phyloP scores from a whole-genome alignment of 2,329 filamentous ascomycete species.

The Trichophyton equinum region DNA sequence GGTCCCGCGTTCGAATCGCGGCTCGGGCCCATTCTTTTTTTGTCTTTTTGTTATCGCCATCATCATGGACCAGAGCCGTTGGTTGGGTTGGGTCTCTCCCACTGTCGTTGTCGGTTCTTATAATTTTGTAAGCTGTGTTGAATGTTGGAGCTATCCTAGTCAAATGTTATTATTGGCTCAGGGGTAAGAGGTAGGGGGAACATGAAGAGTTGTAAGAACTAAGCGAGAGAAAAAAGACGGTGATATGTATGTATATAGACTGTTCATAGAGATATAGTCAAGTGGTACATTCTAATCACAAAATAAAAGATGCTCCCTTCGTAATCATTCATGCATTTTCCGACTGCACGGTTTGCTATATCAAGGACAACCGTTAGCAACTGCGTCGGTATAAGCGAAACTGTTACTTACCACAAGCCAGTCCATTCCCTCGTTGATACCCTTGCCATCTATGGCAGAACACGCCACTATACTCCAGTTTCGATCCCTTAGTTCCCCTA shows the following conservation, averaged over 20 bases:
- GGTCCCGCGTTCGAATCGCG: slow-evolving; percentile 6
- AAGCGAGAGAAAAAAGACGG: not conserved
- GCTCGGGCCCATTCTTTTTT: slow-evolving; percentile 4
- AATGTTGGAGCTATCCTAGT: not conserved
- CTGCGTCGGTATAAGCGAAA: not conserved
- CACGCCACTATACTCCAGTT: slow-evolving; percentile 99
- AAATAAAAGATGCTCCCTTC: not conserved
- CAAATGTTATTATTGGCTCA: not conserved
- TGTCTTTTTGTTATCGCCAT: not conserved
- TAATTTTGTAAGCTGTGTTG: not conserved
- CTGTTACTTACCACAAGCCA: slow-evolving; percentile 68
- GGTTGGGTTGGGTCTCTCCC: not conserved
- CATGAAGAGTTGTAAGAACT: not conserved
- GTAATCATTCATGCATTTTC: slow-evolving; percentile 32
- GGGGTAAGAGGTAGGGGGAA: not conserved
- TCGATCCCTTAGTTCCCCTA: slow-evolving; percentile 84
- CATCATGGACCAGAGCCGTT: not conserved
- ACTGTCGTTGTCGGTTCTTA: not conserved
- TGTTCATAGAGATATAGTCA: not conserved
- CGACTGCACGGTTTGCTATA: slow-evolving; percentile 33
- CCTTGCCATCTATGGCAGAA: slow-evolving; percentile 87
- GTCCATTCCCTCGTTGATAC: slow-evolving; percentile 96
- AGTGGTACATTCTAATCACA: not conserved
- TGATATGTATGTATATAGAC: not conserved
- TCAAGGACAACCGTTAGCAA: slow-evolving; percentile 6